Evolutionary conservation across 1,284 basidiomycete genomes (phyloP), one percentile per base, ranked within the genome.

Genomic region (Stygiomarasmius scandens): DNA sequence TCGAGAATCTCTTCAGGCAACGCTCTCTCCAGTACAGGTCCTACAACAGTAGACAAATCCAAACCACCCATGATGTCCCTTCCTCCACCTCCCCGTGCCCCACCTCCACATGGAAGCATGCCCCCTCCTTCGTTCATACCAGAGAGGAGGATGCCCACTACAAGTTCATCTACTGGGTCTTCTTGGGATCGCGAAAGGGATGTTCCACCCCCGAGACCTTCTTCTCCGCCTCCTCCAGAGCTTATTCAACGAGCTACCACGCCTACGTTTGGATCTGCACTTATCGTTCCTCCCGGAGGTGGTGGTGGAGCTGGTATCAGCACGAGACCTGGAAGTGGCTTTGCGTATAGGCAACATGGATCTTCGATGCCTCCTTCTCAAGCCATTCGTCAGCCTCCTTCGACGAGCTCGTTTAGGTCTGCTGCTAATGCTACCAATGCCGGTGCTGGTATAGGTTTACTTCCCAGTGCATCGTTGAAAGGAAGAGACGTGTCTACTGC

Each of bases 201-300:
- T 58, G 68, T 73, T 5, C 86, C 88, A 8, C 93, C 94, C 3
- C 89, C 90, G 20, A 80, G 93, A 51, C 93, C 95, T 0, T 90
- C 86, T 0, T 96, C 95, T 0, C 93, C 95, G 1, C 93, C 94
- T 4, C 95, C 94, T 3, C 79, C 89, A 12, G 93, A 96, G 58
- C 88, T 94, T 64, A 86, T 95, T 60, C 87, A 92, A 63, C 88
- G 93, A 23, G 92, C 93, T 1, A 91, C 91, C 1, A 93, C 92
- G 0, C 92, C 94, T 0, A 86, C 86, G 2, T 85, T 92, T 66
- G 86, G 87, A 10, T 72, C 82, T 11, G 78, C 81, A 51, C 76
- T 91, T 22, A 79, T 81, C 29, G 80, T 87, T 1, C 86, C 87
- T 45, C 78, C 79, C 43, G 75, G 41, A 14, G 41, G 38, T 23